These are phyloP conservation scores for Aureobasidium sp. DNA, from an alignment of 2,329 filamentous ascomycete genomes.

Conservation along the genomic window DNA sequence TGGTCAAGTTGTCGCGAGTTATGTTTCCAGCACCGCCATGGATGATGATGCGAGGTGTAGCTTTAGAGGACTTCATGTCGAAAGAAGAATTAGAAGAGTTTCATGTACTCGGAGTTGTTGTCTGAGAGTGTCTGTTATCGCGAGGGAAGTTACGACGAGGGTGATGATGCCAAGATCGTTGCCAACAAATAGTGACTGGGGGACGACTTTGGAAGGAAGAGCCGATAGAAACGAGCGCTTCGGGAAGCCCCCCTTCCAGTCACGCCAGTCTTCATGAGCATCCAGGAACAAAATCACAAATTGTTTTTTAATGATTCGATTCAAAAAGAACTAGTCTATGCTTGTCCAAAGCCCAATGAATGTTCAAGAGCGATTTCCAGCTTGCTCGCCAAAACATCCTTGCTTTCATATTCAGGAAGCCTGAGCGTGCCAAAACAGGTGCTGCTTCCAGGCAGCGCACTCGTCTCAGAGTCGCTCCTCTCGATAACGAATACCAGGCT, in stretches of 20 bases:
- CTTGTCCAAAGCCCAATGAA: conserved; percentile 19
- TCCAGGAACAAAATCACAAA: too few relatives aligned
- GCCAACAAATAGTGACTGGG: not conserved
- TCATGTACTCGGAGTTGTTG: not conserved
- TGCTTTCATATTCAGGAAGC: conserved; percentile 70
- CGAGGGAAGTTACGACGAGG: not conserved
- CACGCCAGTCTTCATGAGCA: too few relatives aligned
- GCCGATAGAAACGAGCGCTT: not conserved
- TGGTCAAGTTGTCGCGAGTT: conserved; percentile 30
- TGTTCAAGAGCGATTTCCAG: conserved; percentile 79
- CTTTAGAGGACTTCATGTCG: not conserved
- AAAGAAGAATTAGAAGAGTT: not conserved
- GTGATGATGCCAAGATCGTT: not conserved
- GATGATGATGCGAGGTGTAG: conserved; percentile 36
- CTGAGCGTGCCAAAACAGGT: conserved; percentile 89
- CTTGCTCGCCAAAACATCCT: conserved; percentile 62
- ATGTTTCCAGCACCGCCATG: conserved; percentile 43
- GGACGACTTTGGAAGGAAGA: too few relatives aligned
- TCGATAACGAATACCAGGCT: conserved; percentile 80
- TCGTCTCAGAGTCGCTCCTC: conserved; percentile 59
- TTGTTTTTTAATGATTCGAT: not conserved
- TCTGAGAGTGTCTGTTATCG: not conserved
- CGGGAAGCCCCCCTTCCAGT: not conserved
- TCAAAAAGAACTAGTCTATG: not conserved
- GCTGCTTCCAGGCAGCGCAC: conserved; percentile 68